Base-by-base conservation (phyloP, 106 monocot species). In the Acorus calamus region DNA sequence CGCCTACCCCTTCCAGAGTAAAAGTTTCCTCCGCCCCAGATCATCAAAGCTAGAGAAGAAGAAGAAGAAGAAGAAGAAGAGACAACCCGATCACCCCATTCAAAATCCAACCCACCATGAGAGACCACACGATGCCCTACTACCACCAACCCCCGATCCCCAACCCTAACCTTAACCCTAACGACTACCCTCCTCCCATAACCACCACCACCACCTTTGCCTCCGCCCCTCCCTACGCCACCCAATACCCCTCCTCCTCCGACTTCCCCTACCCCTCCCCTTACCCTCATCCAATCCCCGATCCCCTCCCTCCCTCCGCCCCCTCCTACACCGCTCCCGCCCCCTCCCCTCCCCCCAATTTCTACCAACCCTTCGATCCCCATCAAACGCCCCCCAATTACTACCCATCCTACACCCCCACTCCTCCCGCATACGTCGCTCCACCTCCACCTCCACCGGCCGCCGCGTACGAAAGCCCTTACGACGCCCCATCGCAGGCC, bases 161-260 rank as follows among this genome's bases (percentile, higher is more conserved):
- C 2, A 75, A 61, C 53, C 66, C 80, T 11, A 78, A 55, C 49
- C 62, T 63, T 10, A 47, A 59, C 12, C 66, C 77, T 2, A 41
- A n/a, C 56, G 79, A 79, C 55, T 81, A 59, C 72, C 28, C 66
- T 14, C 54, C 63, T 6, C 6, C 71, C n/a, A 73, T 75, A 54
- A 63, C 62, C 14, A 62, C 66, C 67, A 49, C 69, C 46, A 59
- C 65, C 55, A 42, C 57, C 11, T 69, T 57, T 70, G 86, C 92
- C 66, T 87, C 87, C 52, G 79, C 84, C 7, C 87, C 87, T 45
- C 79, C 92, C 14, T 82, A 87, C 42, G 14, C 79, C 47, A 42
- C 81, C 13, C 69, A 66, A 5, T 63, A 43, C 56, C 53, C 62
- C 14, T 13, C 57, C 2, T 42, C 57, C 7, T 44, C 4, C 67